A percentile compares a stretch with the other conserved stretches of the same genome.
phyloP scores from a whole-genome alignment of 2,329 filamentous ascomycete species.

The Aspergillus hiratsukae region DNA sequence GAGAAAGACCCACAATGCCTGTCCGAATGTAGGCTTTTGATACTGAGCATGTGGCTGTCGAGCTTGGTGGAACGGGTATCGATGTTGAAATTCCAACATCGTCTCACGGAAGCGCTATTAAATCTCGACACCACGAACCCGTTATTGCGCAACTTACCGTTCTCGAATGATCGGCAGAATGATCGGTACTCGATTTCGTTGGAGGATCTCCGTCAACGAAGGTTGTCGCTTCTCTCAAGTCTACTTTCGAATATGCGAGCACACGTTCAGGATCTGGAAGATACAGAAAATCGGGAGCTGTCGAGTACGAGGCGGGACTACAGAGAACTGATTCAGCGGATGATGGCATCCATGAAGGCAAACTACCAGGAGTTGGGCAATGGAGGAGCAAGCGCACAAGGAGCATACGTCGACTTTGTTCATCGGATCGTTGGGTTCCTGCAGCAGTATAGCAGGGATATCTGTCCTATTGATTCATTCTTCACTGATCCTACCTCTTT shows the following conservation, averaged over 20 bases:
- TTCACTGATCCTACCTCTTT: constrained; percentile 59
- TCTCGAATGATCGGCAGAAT: constrained; percentile 39
- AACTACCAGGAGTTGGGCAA: constrained; percentile 55
- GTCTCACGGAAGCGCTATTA: constrained; percentile 51
- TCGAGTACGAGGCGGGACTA: constrained; percentile 43
- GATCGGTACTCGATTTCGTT: constrained; percentile 46
- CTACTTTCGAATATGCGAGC: constrained; percentile 58
- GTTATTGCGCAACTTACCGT: constrained; percentile 56
- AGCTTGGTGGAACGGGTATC: constrained; percentile 57
- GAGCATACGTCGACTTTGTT: constrained; percentile 59
- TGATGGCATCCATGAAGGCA: constrained; percentile 59
- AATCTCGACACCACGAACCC: constrained; percentile 44
- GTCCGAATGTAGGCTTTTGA: constrained; percentile 43
- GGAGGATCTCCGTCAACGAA: constrained; percentile 51
- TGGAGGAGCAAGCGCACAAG: constrained; percentile 33
- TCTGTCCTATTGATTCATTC: constrained; percentile 54
- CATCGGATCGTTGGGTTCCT: constrained; percentile 56
- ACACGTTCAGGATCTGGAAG: constrained; percentile 38
- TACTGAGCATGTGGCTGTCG: constrained; percentile 51
- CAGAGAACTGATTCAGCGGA: constrained; percentile 46
- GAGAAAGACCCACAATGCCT: constrained; percentile 40
- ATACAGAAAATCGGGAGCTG: constrained; percentile 28
- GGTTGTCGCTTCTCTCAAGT: constrained; percentile 52
- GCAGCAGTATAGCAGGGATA: constrained; percentile 56
- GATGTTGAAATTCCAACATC: constrained; percentile 58